Conservation (phyloP, 495 filamentous ascomycete species). For the Aspergillus kassunensis region DNA sequence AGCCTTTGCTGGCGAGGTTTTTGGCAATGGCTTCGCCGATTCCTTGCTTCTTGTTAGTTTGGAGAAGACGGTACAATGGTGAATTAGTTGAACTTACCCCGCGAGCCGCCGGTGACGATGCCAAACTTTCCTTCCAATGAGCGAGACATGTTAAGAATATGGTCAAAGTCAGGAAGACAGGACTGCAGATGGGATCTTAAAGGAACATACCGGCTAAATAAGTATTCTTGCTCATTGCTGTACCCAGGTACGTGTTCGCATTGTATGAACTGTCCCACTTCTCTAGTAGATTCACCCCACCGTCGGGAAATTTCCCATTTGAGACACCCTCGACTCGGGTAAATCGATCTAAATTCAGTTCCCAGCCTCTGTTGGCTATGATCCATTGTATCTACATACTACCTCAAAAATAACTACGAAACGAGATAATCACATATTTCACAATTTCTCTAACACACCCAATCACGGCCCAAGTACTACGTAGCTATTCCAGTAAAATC, state of each 20-base stretch:
- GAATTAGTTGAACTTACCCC: constrained; percentile 49
- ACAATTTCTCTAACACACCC: too few species aligned
- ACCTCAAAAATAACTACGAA: too few species aligned
- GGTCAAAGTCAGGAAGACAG: constrained; percentile 10
- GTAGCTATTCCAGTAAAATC: too few species aligned
- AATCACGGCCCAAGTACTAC: too few species aligned
- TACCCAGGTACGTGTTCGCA: too few species aligned
- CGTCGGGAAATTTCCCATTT: constrained; percentile 18
- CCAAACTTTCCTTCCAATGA: constrained; percentile 63
- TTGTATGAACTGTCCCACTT: neutral
- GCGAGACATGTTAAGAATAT: constrained; percentile 26
- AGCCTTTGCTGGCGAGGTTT: constrained; percentile 74
- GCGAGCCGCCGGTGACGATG: constrained; percentile 73
- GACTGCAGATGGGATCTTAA: constrained; percentile 1
- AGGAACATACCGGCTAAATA: constrained; percentile 12
- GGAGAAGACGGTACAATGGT: neutral
- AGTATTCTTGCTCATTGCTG: too few species aligned
- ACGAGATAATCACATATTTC: too few species aligned
- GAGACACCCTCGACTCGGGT: constrained; percentile 6
- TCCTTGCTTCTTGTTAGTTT: constrained; percentile 44
- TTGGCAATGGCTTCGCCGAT: constrained; percentile 81
- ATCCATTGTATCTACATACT: too few species aligned
- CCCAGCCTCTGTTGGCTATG: neutral
- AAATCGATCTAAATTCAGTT: neutral
- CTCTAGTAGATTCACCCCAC: constrained; percentile 2